Percentiles rank a stretch among this genome's conserved stretches.
Conservation (phyloP, 306 rosid genomes). For the Cyamopsis tetragonoloba region DNA sequence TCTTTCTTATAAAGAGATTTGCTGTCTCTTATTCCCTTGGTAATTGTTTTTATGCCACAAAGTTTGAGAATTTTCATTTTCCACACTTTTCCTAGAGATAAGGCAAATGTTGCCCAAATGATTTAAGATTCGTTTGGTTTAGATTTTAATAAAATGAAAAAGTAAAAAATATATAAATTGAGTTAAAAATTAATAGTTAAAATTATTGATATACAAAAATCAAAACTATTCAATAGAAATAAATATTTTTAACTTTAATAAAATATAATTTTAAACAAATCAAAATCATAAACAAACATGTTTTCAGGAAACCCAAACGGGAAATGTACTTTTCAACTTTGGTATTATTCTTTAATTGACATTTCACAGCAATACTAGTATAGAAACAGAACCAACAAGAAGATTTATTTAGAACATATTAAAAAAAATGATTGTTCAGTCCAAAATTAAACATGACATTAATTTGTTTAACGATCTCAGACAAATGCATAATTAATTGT, state of each 20-base stretch:
- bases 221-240: too few relatives aligned
- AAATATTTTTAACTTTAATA: too few relatives aligned
- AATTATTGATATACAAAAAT: too few relatives aligned
- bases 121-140: too few relatives aligned
- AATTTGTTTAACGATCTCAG: too few relatives aligned
- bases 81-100: not conserved
- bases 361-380: not conserved
- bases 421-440: too few relatives aligned
- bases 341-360: slow-evolving; percentile 14
- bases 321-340: not conserved
- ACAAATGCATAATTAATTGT: not conserved
- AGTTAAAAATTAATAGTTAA: too few relatives aligned
- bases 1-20: slow-evolving; percentile 25
- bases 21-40: slow-evolving; percentile 30
- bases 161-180: too few relatives aligned
- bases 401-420: not conserved
- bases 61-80: slow-evolving; percentile 13
- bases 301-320: slow-evolving; percentile 4
- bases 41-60: not conserved
- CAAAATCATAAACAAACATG: too few relatives aligned
- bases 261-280: too few relatives aligned
- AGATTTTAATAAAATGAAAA: too few relatives aligned
- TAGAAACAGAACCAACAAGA: not conserved
- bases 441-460: not conserved
- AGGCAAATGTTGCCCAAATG: not conserved